These are phyloP conservation scores for Cardamine chenopodiifolia DNA, from an alignment of 345 rosid species.

Conservation along the genomic window DNA sequence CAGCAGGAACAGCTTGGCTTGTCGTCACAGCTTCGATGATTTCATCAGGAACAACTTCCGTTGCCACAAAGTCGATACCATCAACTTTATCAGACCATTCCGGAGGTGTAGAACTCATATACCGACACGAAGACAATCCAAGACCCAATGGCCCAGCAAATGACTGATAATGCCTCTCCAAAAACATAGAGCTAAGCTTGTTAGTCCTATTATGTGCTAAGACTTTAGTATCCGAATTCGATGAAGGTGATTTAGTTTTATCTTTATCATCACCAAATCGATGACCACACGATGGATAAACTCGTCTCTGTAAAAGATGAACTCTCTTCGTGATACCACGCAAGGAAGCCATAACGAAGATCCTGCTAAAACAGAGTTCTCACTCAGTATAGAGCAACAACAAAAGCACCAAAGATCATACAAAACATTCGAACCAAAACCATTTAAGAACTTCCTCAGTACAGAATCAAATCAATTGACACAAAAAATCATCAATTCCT, in stretches of 20 bases:
- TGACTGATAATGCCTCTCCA: slow-evolving; percentile 31
- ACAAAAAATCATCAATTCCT: neutral
- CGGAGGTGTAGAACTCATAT: slow-evolving; percentile 44
- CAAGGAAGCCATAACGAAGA: slow-evolving; percentile 44
- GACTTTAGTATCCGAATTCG: slow-evolving; percentile 15
- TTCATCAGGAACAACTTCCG: slow-evolving; percentile 46
- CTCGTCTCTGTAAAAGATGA: slow-evolving; percentile 41
- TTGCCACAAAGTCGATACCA: slow-evolving; percentile 42
- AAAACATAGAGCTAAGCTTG: slow-evolving; percentile 27
- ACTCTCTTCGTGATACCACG: slow-evolving; percentile 42
- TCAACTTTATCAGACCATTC: slow-evolving; percentile 50
- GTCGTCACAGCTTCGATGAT: slow-evolving; percentile 48
- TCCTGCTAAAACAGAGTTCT: slow-evolving; percentile 10
- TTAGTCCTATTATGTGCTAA: slow-evolving; percentile 11
- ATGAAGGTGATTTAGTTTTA: slow-evolving; percentile 17
- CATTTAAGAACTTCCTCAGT: neutral
- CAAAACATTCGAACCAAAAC: neutral
- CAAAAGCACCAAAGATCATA: neutral
- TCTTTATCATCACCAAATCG: slow-evolving; percentile 22
- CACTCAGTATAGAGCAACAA: neutral
- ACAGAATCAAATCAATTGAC: slow-evolving; percentile 4
- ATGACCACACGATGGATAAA: slow-evolving; percentile 45
- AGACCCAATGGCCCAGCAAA: slow-evolving; percentile 25
- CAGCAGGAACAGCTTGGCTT: slow-evolving; percentile 47
- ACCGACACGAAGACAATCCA: slow-evolving; percentile 43